These are phyloP conservation scores for Staphylotrichum tortipilum DNA, from an alignment of 495 filamentous ascomycete genomes.

Conservation along the genomic window DNA sequence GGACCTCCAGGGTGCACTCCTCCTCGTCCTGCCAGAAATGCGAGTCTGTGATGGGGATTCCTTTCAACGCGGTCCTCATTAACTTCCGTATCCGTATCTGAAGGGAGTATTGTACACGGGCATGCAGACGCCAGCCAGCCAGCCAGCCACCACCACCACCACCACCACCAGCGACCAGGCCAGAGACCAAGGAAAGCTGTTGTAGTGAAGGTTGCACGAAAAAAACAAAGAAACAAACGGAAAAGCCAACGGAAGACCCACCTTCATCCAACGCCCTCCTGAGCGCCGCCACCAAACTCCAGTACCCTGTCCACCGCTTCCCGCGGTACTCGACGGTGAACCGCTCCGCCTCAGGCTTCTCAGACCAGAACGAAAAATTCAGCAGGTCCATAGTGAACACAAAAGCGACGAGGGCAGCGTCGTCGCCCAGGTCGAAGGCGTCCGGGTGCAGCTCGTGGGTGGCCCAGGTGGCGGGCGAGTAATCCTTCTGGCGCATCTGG, in stretches of 20 bases:
- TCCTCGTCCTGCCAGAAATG: slow-evolving; percentile 77
- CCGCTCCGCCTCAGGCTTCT: slow-evolving; percentile 48
- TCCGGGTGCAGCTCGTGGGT: slow-evolving; percentile 80
- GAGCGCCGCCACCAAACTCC: slow-evolving; percentile 81
- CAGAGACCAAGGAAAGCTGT: too few species aligned
- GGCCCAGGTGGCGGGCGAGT: slow-evolving; percentile 78
- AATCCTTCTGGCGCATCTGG: slow-evolving; percentile 73
- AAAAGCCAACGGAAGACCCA: slow-evolving; percentile 28
- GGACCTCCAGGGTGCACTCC: slow-evolving; percentile 63
- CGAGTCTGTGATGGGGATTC: slow-evolving; percentile 80
- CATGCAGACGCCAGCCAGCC: not conserved
- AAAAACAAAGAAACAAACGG: not conserved
- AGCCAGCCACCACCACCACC: too few species aligned
- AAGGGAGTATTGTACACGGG: not conserved
- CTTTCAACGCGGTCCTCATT: slow-evolving; percentile 29
- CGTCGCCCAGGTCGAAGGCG: slow-evolving; percentile 53
- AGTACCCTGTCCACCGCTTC: slow-evolving; percentile 85
- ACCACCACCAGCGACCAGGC: not conserved
- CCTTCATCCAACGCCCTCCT: slow-evolving; percentile 86
- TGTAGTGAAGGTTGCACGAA: too few species aligned
- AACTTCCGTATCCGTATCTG: not conserved
- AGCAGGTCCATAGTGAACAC: slow-evolving; percentile 95
- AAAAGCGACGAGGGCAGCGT: slow-evolving; percentile 72
- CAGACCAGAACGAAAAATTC: slow-evolving; percentile 96
- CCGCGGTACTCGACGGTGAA: slow-evolving; percentile 76